These are phyloP conservation scores for Lathyrus sativus DNA, from an alignment of 306 rosid species.

Conservation along the genomic window DNA sequence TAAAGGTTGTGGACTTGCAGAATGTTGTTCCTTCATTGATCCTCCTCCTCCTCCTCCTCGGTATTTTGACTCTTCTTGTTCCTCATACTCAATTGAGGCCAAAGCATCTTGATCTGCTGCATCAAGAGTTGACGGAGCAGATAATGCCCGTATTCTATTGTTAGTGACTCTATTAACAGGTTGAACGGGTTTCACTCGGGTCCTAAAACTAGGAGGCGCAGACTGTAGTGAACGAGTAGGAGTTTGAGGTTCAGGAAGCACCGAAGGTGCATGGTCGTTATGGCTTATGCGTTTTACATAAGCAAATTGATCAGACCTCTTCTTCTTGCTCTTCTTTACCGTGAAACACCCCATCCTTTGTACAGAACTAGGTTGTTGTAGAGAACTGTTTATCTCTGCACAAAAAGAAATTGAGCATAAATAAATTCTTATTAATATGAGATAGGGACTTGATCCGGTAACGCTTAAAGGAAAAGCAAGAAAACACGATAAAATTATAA, in stretches of 20 bases:
- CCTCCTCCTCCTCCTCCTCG: slow-evolving; percentile 53
- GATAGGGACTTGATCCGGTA: neutral
- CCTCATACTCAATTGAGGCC: slow-evolving; percentile 67
- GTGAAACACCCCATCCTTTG: slow-evolving; percentile 87
- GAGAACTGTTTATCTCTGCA: slow-evolving; percentile 49
- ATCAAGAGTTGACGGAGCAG: slow-evolving; percentile 95
- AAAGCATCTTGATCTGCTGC: slow-evolving; percentile 84
- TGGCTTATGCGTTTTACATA: slow-evolving; percentile 51
- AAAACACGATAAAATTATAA: slow-evolving; percentile 26
- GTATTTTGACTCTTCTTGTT: slow-evolving; percentile 68
- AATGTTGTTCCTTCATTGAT: slow-evolving; percentile 60
- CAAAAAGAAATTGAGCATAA: slow-evolving; percentile 4
- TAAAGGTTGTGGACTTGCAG: slow-evolving; percentile 85
- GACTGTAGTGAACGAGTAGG: slow-evolving; percentile 76
- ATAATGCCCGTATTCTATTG: slow-evolving; percentile 69
- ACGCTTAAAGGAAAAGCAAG: slow-evolving; percentile 3
- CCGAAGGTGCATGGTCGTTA: slow-evolving; percentile 61
- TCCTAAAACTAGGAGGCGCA: slow-evolving; percentile 97
- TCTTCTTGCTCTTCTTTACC: slow-evolving; percentile 86
- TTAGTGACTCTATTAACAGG: slow-evolving; percentile 49
- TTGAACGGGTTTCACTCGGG: slow-evolving; percentile 82
- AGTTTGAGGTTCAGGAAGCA: slow-evolving; percentile 77
- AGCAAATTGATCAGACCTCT: slow-evolving; percentile 59
- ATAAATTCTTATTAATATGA: slow-evolving; percentile 25
- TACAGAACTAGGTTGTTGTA: slow-evolving; percentile 36